Evolutionary conservation across 495 filamentous ascomycete genomes (phyloP).

Genomic region (Hypoxylon lienhwacheense): DNA sequence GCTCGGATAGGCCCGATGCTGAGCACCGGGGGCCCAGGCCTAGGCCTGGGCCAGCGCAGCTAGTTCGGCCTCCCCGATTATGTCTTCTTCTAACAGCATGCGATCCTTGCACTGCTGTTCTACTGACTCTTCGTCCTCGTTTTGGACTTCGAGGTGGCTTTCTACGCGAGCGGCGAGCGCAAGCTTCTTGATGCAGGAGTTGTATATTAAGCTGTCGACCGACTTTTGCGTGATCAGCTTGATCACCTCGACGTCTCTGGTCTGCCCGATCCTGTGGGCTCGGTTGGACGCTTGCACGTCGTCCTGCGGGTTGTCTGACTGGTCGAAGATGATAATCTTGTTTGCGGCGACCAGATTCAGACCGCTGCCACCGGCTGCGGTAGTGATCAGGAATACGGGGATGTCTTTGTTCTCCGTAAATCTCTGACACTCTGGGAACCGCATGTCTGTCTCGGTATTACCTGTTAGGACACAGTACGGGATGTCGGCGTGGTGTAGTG

Average conservation of each 20-base stretch:
- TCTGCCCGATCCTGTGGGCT: conserved; percentile 92
- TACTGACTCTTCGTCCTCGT: conserved; percentile 35
- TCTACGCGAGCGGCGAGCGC: conserved; percentile 84
- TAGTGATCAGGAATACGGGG: conserved; percentile 88
- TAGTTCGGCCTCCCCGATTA: background rate
- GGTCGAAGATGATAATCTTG: conserved; percentile 97
- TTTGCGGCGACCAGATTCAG: conserved; percentile 95
- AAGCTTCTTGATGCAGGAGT: conserved; percentile 86
- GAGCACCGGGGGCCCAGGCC: too few relatives aligned
- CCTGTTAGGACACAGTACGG: conserved; percentile 82
- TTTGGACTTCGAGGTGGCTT: conserved; percentile 36
- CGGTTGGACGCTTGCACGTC: conserved; percentile 96
- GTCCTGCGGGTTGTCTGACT: conserved; percentile 93
- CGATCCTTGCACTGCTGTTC: conserved; percentile 35
- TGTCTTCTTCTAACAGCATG: conserved; percentile 34
- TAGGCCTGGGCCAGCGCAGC: background rate
- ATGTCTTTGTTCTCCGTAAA: conserved; percentile 78
- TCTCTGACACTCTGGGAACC: conserved; percentile 83
- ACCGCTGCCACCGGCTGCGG: conserved; percentile 89
- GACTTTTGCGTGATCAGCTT: conserved; percentile 79
- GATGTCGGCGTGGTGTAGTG: conserved; percentile 72
- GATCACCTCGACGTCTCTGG: conserved; percentile 78
- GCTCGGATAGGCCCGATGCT: background rate
- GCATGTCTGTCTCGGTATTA: conserved; percentile 75
- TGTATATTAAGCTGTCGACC: conserved; percentile 90